phyloP scores from a whole-genome alignment of 139 green algal species.

The Eudorina sp. region DNA sequence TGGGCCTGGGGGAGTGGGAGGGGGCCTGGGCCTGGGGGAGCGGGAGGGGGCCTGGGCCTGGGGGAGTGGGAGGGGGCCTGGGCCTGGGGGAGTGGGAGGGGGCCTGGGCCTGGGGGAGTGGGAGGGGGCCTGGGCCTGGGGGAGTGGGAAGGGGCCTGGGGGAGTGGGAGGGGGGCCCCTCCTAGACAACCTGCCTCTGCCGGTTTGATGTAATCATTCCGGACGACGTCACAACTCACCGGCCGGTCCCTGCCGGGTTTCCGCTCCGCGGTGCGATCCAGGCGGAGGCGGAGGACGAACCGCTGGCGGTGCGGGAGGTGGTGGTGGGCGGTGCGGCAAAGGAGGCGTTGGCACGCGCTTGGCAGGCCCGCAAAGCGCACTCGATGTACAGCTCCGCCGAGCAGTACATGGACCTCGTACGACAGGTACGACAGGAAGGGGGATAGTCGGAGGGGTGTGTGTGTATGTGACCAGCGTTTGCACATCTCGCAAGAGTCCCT shows the following conservation, averaged over 20 bases:
- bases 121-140: no score
- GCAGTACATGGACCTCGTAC: constrained; percentile 53
- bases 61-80: no score
- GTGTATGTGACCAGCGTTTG: background rate
- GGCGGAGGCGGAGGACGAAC: constrained; percentile 68
- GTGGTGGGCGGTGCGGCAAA: background rate
- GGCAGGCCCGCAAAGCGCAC: background rate
- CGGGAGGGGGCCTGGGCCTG: no score
- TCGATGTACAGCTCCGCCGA: constrained; percentile 52
- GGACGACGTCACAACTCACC: background rate
- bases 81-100: no score
- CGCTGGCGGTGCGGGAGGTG: constrained; percentile 60
- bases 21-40: no score
- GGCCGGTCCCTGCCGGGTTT: background rate
- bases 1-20: no score
- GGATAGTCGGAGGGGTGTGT: background rate
- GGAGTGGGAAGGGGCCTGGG: no score
- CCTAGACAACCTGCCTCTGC: no score
- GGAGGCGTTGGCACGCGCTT: constrained; percentile 7
- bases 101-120: no score
- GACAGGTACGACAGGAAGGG: constrained; percentile 51
- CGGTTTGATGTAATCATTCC: no score
- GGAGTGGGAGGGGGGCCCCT: no score
- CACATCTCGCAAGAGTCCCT: background rate
- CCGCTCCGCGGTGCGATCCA: background rate